These are phyloP conservation scores for Vinca minor DNA, from an alignment of 257 asterid species.

Conservation along the genomic window DNA sequence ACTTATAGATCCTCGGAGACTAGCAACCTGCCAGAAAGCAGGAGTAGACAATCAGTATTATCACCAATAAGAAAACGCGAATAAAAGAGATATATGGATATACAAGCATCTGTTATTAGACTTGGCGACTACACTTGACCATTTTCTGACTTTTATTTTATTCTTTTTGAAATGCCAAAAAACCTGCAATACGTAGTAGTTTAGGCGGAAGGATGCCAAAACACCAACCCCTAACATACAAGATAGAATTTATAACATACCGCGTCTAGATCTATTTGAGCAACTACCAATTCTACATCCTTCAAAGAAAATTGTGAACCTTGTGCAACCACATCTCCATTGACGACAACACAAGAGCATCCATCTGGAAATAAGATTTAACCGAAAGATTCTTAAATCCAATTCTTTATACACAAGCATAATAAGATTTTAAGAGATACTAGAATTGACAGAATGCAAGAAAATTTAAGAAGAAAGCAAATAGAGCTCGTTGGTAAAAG, in stretches of 20 bases:
- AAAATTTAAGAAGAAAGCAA: too few species aligned
- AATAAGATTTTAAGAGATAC: too few species aligned
- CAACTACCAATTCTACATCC: constrained; percentile 89
- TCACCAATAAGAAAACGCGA: too few species aligned
- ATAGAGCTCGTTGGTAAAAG: too few species aligned
- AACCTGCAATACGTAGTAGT: too few species aligned
- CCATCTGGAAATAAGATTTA: constrained; percentile 58
- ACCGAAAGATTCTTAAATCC: constrained; percentile 18
- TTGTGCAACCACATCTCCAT: constrained; percentile 91
- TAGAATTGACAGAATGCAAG: not conserved
- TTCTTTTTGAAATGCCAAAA: too few species aligned
- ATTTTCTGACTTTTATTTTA: too few species aligned
- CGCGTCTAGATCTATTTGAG: constrained; percentile 94
- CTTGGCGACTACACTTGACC: too few species aligned
- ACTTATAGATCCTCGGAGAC: constrained; percentile 86
- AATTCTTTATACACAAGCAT: too few species aligned
- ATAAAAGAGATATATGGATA: too few species aligned
- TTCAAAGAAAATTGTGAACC: constrained; percentile 87
- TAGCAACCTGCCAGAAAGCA: constrained; percentile 58
- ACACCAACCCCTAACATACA: not conserved
- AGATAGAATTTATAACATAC: constrained; percentile 33
- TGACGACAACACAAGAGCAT: constrained; percentile 82
- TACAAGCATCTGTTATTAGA: too few species aligned
- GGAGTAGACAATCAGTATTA: constrained; percentile 5
- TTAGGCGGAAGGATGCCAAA: not conserved